Evolutionary conservation across 2,329 filamentous ascomycete genomes (phyloP), one percentile per base, ranked within the genome.

Genomic region (Scorias spongiosa): DNA sequence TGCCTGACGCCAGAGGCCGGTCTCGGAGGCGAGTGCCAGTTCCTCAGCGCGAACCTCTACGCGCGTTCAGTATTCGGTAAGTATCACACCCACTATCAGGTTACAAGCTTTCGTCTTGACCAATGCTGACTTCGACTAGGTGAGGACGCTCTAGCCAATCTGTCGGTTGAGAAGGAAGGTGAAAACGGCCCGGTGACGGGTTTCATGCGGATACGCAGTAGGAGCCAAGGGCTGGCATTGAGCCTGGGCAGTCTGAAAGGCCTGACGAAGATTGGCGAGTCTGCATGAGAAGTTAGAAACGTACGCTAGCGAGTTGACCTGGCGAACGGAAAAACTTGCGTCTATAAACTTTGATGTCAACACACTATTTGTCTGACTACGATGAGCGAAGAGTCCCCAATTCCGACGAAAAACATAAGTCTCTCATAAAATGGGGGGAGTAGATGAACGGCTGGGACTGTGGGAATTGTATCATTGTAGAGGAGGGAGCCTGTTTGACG

Each of bases 101-200:
- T 9, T 40, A 14, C 18, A 28, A 5, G 5, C 17, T 18, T 40
- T 14, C 11, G 4, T 11, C 12, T 20, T 14, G 17, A 40, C 5
- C 18, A 40, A 30, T 18, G 36, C 56, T 59, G 42, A 49, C 40
- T 11, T 34, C 32, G 28, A 44, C 36, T 57, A 98, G 91, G 91
- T 51, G 91, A 98, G 84, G 91, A 98, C 68, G 91, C 91, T 47
- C 70, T 98, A 57, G 91, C 91, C 58, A 98, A 98, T 63, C 62
- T 98, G 65, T 95, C 88, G 62, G 95, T 98, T 57, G 91, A 98
- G 67, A 89, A 95, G 68, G 88, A 96, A 63, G 88, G 87, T 47
- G 87, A 94, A 20, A 82, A 94, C 57, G 91, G 91, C 18, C 86
- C 87, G 5, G 89, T 98, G 50, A 95, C 89, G 37, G 91, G 91